Base-by-base conservation (phyloP, 108 stramenopile species). In the Cyclotella kingstonii region DNA sequence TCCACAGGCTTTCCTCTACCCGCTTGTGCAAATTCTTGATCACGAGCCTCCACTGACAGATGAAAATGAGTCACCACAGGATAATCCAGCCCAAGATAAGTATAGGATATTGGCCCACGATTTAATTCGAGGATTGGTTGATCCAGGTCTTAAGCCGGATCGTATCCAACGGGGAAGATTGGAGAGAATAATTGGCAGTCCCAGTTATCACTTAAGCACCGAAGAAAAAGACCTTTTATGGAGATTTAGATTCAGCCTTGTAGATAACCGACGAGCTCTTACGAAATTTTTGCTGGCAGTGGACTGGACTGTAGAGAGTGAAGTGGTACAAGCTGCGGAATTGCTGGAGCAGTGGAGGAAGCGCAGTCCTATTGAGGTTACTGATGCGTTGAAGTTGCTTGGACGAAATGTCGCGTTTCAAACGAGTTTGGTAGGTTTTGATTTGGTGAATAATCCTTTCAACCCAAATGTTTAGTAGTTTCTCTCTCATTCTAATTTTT, bases 171-270 rank as follows among this genome's bases (percentile, higher is more conserved):
- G 89, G 34, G 76, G 66, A 12, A 30, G 73, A 41, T 75, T 99
- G 39, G 90, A 90, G 31, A 72, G 82, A 5, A 94, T 98, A 48
- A 73, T 99, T 29, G 76, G 81, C 3, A 82, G 84, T 14, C 91
- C 95, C 12, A 85, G 86, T 27, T 85, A 93, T 69, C 85, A 94
- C 39, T 83, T 95, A 11, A 72, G 71, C 34, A 70, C 81, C 45
- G 90, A 94, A 61, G 95, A 98, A 55, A 91, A 92, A 68, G 98
- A 99, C 66, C 68, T 99, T 35, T 73, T 99, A 10, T 99, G 97
- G 96, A 71, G 83, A 44, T 99, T 98, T 68, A 76, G 98, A 31
- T 96, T 98, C 66, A 87, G 88, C 50, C 71, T 99, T 19, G 95
- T 96, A 14, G 95, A 96, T 66, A 89, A 97, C 73, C 80, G 88